phyloP scores from a whole-genome alignment of 768 basidiomycete species.

The Pulveroboletus sp. region DNA sequence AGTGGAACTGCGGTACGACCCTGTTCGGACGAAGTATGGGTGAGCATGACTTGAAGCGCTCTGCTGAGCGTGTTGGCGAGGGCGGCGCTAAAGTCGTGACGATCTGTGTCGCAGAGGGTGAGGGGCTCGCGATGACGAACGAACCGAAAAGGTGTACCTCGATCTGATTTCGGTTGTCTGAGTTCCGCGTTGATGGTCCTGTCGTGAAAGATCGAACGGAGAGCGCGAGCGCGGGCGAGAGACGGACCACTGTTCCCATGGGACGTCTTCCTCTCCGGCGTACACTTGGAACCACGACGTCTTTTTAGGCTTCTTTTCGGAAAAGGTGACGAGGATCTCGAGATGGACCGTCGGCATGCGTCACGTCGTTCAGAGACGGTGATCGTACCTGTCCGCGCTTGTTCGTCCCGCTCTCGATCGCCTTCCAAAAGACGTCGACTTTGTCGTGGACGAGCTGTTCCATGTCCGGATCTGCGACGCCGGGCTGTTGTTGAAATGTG shows the following conservation, averaged over 20 bases:
- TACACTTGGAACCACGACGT: conserved; percentile 74
- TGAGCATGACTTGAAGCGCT: conserved; percentile 66
- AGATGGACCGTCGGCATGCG: too few relatives aligned
- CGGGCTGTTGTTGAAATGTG: too few relatives aligned
- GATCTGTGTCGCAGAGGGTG: conserved; percentile 31
- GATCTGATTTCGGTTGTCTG: conserved; percentile 63
- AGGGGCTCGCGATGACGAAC: neutral
- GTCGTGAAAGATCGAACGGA: neutral
- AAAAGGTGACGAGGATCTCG: conserved; percentile 67
- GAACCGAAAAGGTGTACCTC: conserved; percentile 37
- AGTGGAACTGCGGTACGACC: conserved; percentile 73
- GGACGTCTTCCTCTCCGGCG: conserved; percentile 73
- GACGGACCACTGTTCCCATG: conserved; percentile 81
- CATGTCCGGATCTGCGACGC: conserved; percentile 69
- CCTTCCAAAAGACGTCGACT: conserved; percentile 76
- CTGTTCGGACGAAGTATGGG: conserved; percentile 72
- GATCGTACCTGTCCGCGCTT: conserved; percentile 64
- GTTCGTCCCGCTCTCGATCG: conserved; percentile 55
- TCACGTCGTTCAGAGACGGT: too few relatives aligned
- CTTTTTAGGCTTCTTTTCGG: conserved; percentile 73
- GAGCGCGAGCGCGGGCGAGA: neutral
- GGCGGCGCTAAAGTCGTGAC: conserved; percentile 50
- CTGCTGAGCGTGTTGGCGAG: conserved; percentile 61
- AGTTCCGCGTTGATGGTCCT: conserved; percentile 83
- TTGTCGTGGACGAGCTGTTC: conserved; percentile 70